Evolutionary conservation across 495 filamentous ascomycete species (phyloP).

Genomic region (Patellaria atrata): DNA sequence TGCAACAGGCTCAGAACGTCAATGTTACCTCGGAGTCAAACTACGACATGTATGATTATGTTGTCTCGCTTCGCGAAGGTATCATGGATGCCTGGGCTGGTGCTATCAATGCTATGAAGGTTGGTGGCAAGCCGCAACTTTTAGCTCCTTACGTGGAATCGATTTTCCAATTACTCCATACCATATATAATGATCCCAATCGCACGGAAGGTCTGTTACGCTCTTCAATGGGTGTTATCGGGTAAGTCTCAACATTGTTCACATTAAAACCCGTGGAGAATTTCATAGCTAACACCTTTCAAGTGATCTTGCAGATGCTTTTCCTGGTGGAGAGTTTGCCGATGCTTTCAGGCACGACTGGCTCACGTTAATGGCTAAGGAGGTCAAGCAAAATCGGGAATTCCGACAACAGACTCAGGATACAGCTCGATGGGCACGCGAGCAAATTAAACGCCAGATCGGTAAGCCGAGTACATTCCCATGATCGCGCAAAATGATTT

Average conservation of each 20-base stretch:
- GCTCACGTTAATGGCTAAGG: conserved; percentile 74
- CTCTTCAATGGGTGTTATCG: conserved; percentile 88
- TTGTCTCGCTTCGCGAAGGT: conserved; percentile 84
- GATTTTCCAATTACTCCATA: conserved; percentile 79
- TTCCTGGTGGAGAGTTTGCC: conserved; percentile 75
- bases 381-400: conserved; percentile 71
- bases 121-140: conserved; percentile 45
- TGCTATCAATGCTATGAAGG: conserved; percentile 84
- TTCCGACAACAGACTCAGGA: conserved; percentile 72
- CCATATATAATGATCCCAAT: conserved; percentile 64
- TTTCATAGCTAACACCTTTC: conserved; percentile 27
- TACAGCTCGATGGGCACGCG: conserved; percentile 91
- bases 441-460: conserved; percentile 90
- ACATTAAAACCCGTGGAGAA: conserved; percentile 1
- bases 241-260: no score
- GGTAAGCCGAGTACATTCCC: conserved; percentile 22
- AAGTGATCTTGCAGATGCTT: conserved; percentile 88
- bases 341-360: conserved; percentile 80
- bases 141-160: conserved; percentile 67
- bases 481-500: background rate
- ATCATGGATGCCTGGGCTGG: conserved; percentile 99
- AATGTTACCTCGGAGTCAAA: conserved; percentile 52
- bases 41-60: conserved; percentile 90
- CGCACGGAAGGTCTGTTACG: conserved; percentile 85
- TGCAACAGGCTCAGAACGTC: conserved; percentile 81